Conservation (phyloP, 805 yeast species). For the Cyberlindnera suaveolens region DNA sequence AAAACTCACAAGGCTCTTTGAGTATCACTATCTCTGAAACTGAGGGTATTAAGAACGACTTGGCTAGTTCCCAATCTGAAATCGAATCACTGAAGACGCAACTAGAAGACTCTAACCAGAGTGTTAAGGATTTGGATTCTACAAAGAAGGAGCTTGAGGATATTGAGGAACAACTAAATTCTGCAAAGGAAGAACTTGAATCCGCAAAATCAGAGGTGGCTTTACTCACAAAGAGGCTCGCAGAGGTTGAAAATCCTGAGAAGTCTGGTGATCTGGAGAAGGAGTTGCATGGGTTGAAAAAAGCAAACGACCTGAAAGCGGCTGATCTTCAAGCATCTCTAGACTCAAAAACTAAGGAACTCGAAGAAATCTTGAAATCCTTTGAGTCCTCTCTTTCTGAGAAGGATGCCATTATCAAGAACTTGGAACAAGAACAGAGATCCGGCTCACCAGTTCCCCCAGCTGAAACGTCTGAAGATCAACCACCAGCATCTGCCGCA, state of each 20-base stretch:
- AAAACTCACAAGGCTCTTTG: neutral
- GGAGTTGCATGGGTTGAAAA: too few species aligned
- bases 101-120: neutral
- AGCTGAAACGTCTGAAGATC: neutral
- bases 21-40: neutral
- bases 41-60: neutral
- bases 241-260: too few species aligned
- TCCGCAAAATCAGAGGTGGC: neutral
- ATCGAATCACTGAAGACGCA: neutral
- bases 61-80: neutral
- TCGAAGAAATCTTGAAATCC: conserved; percentile 3
- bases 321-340: too few species aligned
- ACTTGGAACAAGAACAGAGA: conserved; percentile 7
- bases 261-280: too few species aligned
- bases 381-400: conserved; percentile 1
- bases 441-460: neutral
- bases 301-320: too few species aligned
- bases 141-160: neutral
- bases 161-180: neutral
- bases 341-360: conserved; percentile 2
- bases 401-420: conserved; percentile 3
- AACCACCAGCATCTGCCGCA: neutral
- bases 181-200: neutral
- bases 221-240: neutral
- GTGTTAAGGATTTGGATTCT: neutral